These are phyloP conservation scores for Poa annua DNA, from an alignment of 176 grass and related monocot species.

Conservation along the genomic window DNA sequence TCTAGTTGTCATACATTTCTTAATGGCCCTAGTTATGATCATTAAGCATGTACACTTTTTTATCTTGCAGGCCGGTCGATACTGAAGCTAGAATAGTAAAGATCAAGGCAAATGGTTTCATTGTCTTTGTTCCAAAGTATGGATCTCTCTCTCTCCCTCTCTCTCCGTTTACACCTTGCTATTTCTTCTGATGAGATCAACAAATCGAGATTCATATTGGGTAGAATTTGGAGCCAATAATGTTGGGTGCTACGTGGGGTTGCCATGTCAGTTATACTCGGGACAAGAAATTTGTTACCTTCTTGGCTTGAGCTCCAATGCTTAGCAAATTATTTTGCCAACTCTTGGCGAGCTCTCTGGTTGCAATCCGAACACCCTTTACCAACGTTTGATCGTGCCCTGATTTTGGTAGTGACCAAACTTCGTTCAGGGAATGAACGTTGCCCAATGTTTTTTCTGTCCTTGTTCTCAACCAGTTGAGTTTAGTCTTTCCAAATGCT, in stretches of 20 bases:
- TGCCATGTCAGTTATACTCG: not conserved
- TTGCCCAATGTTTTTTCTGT: not conserved
- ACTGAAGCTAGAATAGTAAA: conserved; percentile 98
- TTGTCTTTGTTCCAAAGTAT: conserved; percentile 98
- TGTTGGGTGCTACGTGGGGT: not conserved
- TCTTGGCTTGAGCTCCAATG: no score
- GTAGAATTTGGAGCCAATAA: not conserved
- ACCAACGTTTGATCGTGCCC: not conserved
- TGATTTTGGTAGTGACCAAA: not conserved
- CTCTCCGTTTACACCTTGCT: not conserved
- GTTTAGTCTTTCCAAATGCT: not conserved
- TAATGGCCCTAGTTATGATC: not conserved
- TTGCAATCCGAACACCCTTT: no score
- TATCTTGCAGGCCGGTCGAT: conserved; percentile 71
- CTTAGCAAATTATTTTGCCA: no score
- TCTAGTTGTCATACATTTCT: conserved; percentile 25
- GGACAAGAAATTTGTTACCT: no score
- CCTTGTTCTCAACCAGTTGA: not conserved
- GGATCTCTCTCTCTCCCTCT: not conserved
- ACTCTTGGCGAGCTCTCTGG: no score
- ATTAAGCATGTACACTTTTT: conserved; percentile 6
- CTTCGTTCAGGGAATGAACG: not conserved
- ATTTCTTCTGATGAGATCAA: not conserved
- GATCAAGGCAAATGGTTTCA: conserved; percentile 97
- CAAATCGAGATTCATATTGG: not conserved